phyloP scores from a whole-genome alignment of 2,329 filamentous ascomycete genomes.

The Penicillium thymicola region DNA sequence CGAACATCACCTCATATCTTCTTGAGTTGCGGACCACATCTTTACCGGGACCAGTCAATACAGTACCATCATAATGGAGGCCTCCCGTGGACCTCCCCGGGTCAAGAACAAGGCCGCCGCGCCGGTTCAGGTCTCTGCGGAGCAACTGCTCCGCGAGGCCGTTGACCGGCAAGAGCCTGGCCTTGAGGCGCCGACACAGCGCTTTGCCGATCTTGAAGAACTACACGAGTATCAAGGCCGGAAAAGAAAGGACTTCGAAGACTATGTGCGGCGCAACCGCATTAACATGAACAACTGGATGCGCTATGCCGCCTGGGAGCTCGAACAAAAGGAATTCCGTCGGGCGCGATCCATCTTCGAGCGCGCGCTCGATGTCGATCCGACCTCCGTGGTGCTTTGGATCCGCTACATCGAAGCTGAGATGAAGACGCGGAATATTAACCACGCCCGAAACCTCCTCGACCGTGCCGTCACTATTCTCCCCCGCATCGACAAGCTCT shows the following conservation, averaged over 20 bases:
- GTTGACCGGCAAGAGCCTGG: constrained; percentile 91
- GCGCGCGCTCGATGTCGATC: constrained; percentile 85
- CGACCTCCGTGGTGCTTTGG: constrained; percentile 84
- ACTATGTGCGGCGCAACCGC: constrained; percentile 92
- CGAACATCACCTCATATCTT: neutral
- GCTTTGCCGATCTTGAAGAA: constrained; percentile 95
- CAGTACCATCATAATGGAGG: constrained; percentile 66
- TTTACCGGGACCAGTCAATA: neutral
- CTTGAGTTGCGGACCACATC: neutral
- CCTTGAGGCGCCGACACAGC: constrained; percentile 85
- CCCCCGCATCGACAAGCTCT: constrained; percentile 89
- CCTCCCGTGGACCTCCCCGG: constrained; percentile 82
- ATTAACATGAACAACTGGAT: constrained; percentile 99
- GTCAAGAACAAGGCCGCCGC: constrained; percentile 99
- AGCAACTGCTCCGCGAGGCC: constrained; percentile 94
- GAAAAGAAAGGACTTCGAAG: constrained; percentile 94
- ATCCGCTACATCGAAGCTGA: constrained; percentile 92
- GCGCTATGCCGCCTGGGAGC: constrained; percentile 94
- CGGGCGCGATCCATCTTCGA: constrained; percentile 92
- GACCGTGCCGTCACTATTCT: constrained; percentile 92
- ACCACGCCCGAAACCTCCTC: constrained; percentile 89
- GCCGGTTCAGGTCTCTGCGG: constrained; percentile 86
- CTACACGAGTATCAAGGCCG: constrained; percentile 95
- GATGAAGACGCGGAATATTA: constrained; percentile 94
- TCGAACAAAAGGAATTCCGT: constrained; percentile 95